phyloP scores from a whole-genome alignment of 2,329 filamentous ascomycete species.

The Pseudocercospora cruenta region DNA sequence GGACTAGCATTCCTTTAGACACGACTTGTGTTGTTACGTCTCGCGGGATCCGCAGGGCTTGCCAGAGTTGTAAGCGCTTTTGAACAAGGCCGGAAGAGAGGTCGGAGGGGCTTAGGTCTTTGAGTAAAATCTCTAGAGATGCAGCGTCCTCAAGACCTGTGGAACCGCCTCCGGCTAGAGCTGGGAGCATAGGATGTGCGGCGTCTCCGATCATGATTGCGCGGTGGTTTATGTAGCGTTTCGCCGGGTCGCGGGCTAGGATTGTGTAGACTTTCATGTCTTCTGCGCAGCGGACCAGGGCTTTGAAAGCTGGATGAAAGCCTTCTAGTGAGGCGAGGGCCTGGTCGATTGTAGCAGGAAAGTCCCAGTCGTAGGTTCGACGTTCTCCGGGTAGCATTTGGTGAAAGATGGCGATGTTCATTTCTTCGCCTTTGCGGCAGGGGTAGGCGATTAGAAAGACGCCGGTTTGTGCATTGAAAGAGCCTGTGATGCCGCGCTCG shows the following conservation, averaged over 20 bases:
- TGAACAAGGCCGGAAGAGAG: not conserved
- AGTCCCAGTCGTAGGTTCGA: slow-evolving; percentile 16
- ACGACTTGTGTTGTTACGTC: slow-evolving; percentile 17
- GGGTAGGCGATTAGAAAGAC: slow-evolving; percentile 18
- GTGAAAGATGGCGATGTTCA: slow-evolving; percentile 18
- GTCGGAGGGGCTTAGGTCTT: not conserved
- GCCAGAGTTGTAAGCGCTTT: slow-evolving; percentile 10
- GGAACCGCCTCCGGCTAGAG: slow-evolving; percentile 7
- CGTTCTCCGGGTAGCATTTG: slow-evolving; percentile 10
- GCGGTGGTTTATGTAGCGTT: slow-evolving; percentile 12
- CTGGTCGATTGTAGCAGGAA: slow-evolving; percentile 15
- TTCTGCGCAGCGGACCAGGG: slow-evolving; percentile 12
- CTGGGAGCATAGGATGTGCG: slow-evolving; percentile 20
- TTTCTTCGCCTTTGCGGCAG: slow-evolving; percentile 16
- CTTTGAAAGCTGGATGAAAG: slow-evolving; percentile 17
- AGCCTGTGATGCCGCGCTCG: slow-evolving; percentile 10
- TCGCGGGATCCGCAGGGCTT: slow-evolving; percentile 15
- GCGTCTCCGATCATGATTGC: slow-evolving; percentile 20
- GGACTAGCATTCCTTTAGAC: slow-evolving; percentile 9
- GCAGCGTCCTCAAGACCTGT: slow-evolving; percentile 17
- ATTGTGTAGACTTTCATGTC: slow-evolving; percentile 18
- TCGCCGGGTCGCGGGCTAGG: slow-evolving; percentile 10
- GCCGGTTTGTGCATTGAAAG: slow-evolving; percentile 9
- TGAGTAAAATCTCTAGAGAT: slow-evolving; percentile 11
- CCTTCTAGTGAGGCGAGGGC: slow-evolving; percentile 9